These are phyloP conservation scores for Pelargonium citronellum DNA, from an alignment of 441 rosid species.

Conservation along the genomic window DNA sequence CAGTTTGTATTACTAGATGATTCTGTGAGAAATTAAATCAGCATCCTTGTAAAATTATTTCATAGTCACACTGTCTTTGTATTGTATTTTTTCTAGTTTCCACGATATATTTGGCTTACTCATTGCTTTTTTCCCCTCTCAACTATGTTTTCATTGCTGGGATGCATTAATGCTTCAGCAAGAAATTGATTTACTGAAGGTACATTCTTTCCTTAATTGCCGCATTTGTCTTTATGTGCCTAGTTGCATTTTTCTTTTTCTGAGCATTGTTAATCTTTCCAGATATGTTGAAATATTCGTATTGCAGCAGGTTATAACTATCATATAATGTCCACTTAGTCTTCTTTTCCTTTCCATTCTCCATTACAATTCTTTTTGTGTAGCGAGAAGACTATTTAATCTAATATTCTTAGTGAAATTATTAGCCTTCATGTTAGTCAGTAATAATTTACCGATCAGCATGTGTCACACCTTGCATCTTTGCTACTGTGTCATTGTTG, in stretches of 20 bases:
- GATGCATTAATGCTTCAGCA: conserved; percentile 51
- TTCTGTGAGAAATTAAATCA: not conserved
- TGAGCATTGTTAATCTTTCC: not conserved
- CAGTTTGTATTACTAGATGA: not conserved
- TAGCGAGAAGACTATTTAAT: not conserved
- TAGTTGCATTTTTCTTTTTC: not conserved
- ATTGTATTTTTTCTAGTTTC: conserved; percentile 10
- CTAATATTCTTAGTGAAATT: not conserved
- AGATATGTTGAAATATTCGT: too few relatives aligned
- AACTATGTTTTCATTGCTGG: conserved; percentile 29
- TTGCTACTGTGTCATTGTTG: conserved; percentile 4
- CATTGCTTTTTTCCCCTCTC: conserved; percentile 24
- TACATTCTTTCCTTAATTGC: conserved; percentile 26
- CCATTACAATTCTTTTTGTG: not conserved
- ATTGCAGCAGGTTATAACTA: not conserved
- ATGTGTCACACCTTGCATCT: not conserved
- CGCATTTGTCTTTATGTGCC: conserved; percentile 5
- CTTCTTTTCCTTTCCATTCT: not conserved
- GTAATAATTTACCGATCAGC: not conserved
- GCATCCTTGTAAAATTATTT: not conserved
- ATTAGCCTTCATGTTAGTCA: conserved; percentile 2
- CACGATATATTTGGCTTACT: conserved; percentile 1
- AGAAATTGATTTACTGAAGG: conserved; percentile 98
- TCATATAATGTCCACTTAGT: not conserved
- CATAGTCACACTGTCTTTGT: not conserved